A percentile compares a stretch with the other conserved stretches of the same genome.
Conservation (phyloP, 2,329 filamentous ascomycete species). For the Exophiala aquamarina region DNA sequence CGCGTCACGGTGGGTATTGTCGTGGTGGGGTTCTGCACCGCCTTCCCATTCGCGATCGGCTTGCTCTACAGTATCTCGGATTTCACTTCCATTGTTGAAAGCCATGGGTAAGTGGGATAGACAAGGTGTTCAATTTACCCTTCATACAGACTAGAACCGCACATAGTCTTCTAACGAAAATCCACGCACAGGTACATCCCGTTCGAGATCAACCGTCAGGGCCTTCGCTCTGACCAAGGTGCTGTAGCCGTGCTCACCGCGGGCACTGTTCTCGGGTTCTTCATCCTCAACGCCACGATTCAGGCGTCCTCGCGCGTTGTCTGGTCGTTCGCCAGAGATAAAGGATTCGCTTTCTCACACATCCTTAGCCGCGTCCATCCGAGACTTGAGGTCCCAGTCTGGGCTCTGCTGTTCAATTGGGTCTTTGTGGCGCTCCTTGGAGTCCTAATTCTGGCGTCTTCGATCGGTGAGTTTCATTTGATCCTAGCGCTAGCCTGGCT, state of each 20-base stretch:
- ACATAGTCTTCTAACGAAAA: too few relatives aligned
- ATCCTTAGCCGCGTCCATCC: slow-evolving; percentile 19
- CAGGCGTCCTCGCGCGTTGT: slow-evolving; percentile 27
- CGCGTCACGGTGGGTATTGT: slow-evolving; percentile 35
- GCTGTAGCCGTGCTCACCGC: slow-evolving; percentile 16
- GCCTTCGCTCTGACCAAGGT: slow-evolving; percentile 14
- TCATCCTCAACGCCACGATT: slow-evolving; percentile 5
- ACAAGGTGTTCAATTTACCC: not conserved
- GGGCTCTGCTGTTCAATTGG: slow-evolving; percentile 24
- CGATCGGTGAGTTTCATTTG: not conserved
- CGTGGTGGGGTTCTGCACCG: slow-evolving; percentile 35
- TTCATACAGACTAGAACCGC: too few relatives aligned
- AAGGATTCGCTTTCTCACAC: slow-evolving; percentile 20
- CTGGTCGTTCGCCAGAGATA: slow-evolving; percentile 32
- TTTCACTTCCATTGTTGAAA: slow-evolving; percentile 7
- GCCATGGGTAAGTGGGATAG: slow-evolving; percentile 1
- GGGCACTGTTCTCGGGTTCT: not conserved
- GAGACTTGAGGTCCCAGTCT: slow-evolving; percentile 24
- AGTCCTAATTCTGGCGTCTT: slow-evolving; percentile 12
- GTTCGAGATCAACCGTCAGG: slow-evolving; percentile 23
- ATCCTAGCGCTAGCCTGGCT: slow-evolving; percentile 6
- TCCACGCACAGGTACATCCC: slow-evolving; percentile 5
- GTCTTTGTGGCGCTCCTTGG: slow-evolving; percentile 19
- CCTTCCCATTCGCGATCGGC: slow-evolving; percentile 19
- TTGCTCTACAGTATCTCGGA: slow-evolving; percentile 23